Evolutionary conservation across 192 early-diverging fungal genomes (phyloP).

Genomic region (Backusella tarrabulga): DNA sequence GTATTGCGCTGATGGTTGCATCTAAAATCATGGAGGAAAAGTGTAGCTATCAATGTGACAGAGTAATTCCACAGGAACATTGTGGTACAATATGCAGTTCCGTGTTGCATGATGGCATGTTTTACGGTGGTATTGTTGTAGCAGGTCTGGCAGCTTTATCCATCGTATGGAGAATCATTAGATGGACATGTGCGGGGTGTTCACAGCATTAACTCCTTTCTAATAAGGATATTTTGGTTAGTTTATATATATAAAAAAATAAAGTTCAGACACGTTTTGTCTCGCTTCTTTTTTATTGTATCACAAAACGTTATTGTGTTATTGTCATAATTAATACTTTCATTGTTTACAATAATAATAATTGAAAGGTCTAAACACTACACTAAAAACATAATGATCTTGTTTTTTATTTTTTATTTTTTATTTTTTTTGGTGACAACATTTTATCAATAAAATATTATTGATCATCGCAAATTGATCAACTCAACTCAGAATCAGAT

Average conservation of each 20-base stretch:
- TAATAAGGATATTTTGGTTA: not conserved
- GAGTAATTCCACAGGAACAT: not conserved
- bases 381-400: too few species aligned
- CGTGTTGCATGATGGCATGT: conserved; percentile 26
- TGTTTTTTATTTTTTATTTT: too few species aligned
- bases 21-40: conserved; percentile 23
- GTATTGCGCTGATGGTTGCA: conserved; percentile 31
- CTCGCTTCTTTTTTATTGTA: not conserved
- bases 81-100: conserved; percentile 25
- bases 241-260: not conserved
- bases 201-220: not conserved
- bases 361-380: too few species aligned
- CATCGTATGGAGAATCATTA: conserved; percentile 20
- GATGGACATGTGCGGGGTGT: conserved; percentile 29
- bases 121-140: conserved; percentile 37
- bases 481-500: too few species aligned
- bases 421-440: too few species aligned
- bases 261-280: not conserved
- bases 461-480: too few species aligned
- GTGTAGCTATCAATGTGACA: conserved; percentile 21
- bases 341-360: not conserved
- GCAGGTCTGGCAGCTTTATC: conserved; percentile 28
- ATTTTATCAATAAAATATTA: too few species aligned
- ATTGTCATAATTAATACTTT: not conserved
- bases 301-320: not conserved